Evolutionary conservation across 164 flowering plant genomes (phyloP), one percentile per base, ranked within the genome.

Genomic region (Chimonanthus praecox): DNA sequence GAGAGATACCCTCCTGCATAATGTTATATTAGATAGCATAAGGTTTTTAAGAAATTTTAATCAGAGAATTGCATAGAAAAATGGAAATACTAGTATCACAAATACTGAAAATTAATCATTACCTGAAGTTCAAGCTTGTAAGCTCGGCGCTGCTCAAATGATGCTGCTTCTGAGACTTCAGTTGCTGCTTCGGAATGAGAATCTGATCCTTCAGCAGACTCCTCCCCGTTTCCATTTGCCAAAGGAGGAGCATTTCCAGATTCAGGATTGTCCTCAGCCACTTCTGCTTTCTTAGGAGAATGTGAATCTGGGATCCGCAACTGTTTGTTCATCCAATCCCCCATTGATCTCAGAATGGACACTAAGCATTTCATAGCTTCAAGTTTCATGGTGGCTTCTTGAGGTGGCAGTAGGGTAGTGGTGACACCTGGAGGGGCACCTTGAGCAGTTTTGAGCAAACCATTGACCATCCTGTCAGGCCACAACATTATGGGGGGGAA

Each of bases 81-180:
- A 62, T 62, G 46, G 49, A 44, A 13, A 44, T 66, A 48, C 49
- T 66, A 9, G 48, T 45, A 11, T 66, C 15, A 47, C 4, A 49
- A 51, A 51, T 44, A 69, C 8, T 49, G 44, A 51, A 21, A 50
- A 11, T 11, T 68, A 47, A 16, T 48, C 68, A 68, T 75, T 83
- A 94, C 99, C 93, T 94, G 98, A 80, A 96, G 93, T 83, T 96
- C 98, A 78, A 92, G 94, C 85, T 96, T 96, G 86, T 96, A 96
- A n/a, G 98, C 98, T 51, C 97, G 91, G 13, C 98, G 97, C 78
- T 96, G 98, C 84, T 94, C 99, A 72, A 96, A 87, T 48, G 86
- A 83, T 48, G 81, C 85, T 76, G 82, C 98, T 76, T 94, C 99
- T 72, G 98, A 91, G 81, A 86, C 85, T 78, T 92, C 99, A 82